Evolutionary conservation across 192 early-diverging fungal species (phyloP).

Genomic region (Podila clonocystis): DNA sequence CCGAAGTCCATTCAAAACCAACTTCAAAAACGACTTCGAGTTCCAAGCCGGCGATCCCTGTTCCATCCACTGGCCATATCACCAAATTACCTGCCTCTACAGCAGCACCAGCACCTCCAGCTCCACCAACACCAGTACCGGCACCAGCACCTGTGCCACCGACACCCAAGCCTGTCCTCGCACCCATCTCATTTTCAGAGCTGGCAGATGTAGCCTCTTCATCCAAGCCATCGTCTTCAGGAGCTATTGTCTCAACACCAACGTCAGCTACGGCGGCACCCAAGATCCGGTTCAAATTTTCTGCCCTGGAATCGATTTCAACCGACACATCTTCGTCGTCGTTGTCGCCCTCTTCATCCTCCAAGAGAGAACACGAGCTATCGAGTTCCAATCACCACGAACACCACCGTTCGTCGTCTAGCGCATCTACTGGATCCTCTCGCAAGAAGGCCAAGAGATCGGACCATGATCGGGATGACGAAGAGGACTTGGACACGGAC

Average conservation of each 20-base stretch:
- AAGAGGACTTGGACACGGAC: conserved; percentile 26
- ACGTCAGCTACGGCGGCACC: conserved; percentile 32
- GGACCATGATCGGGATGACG: conserved; percentile 37
- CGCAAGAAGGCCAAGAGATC: conserved; percentile 43
- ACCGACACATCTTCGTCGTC: conserved; percentile 6
- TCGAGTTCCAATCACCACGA: conserved; percentile 9
- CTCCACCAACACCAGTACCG: not conserved
- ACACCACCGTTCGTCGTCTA: conserved; percentile 30
- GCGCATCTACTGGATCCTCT: conserved; percentile 27
- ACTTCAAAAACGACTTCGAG: not conserved
- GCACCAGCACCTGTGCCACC: not conserved
- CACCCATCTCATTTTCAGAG: conserved; percentile 39
- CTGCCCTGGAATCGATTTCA: conserved; percentile 20
- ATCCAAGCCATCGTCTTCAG: not conserved
- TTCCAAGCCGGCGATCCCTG: not conserved
- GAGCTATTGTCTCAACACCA: conserved; percentile 8
- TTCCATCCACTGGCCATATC: not conserved
- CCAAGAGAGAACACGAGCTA: conserved; percentile 35
- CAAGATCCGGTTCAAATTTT: conserved; percentile 51
- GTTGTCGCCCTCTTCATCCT: not conserved
- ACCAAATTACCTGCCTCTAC: not conserved
- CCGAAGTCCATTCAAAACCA: not conserved
- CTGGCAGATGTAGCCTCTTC: conserved; percentile 16
- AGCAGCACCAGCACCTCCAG: conserved; percentile 9
- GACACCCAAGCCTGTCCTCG: conserved; percentile 15